Conservation (phyloP, 1,284 basidiomycete species). For the Peniophora sp. region DNA sequence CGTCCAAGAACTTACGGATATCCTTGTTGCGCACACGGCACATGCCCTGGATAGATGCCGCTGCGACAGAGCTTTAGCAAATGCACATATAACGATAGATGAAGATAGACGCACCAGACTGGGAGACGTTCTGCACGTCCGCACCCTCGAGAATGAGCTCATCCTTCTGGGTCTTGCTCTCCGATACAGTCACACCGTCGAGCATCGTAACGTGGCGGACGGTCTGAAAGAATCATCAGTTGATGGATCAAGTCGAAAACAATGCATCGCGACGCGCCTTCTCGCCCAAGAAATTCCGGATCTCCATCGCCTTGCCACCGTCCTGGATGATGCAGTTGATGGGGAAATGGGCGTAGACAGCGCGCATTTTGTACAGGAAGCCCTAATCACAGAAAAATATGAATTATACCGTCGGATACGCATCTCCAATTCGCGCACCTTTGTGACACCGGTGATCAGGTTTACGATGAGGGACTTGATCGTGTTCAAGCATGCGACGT, state of each 20-base stretch:
- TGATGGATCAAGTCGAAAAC: neutral
- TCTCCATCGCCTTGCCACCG: slow-evolving; percentile 76
- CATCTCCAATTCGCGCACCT: slow-evolving; percentile 63
- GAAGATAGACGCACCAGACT: slow-evolving; percentile 57
- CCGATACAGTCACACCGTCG: slow-evolving; percentile 78
- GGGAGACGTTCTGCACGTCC: slow-evolving; percentile 93
- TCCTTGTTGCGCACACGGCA: slow-evolving; percentile 98
- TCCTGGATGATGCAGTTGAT: slow-evolving; percentile 98
- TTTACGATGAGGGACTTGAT: slow-evolving; percentile 94
- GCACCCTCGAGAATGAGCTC: slow-evolving; percentile 91
- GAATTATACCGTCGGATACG: neutral
- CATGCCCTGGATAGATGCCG: slow-evolving; percentile 91
- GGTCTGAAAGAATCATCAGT: slow-evolving; percentile 38
- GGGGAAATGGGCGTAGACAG: slow-evolving; percentile 99
- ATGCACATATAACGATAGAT: slow-evolving; percentile 1
- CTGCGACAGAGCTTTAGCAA: too few species aligned
- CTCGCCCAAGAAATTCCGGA: slow-evolving; percentile 98
- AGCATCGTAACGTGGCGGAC: slow-evolving; percentile 93
- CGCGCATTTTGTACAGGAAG: slow-evolving; percentile 99
- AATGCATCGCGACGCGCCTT: slow-evolving; percentile 47
- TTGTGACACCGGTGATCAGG: slow-evolving; percentile 97
- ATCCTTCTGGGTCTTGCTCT: slow-evolving; percentile 96
- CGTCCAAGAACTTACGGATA: slow-evolving; percentile 91
- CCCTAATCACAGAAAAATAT: slow-evolving; percentile 42
- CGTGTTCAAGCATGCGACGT: slow-evolving; percentile 96